Base-by-base conservation (phyloP, 2,329 filamentous ascomycete genomes). In the Alternaria triticimaculans region DNA sequence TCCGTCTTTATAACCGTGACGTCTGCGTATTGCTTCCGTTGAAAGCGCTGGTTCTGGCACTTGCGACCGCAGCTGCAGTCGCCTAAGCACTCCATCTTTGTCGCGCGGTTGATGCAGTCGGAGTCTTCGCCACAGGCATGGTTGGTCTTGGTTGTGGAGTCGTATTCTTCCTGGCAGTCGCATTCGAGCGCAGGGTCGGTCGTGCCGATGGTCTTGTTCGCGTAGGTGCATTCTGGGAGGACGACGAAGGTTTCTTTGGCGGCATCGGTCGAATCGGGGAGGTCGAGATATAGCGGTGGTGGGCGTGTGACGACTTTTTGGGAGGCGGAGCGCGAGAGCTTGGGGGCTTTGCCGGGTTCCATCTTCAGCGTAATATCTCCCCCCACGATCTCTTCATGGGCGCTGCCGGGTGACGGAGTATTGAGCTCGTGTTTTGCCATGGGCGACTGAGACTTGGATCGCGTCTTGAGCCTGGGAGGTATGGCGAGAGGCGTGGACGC, bases 1-100 rank as follows among this genome's bases (percentile, higher is more conserved):
- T 97, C 94, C 0, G 96, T 98, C 80, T 96, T 95, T 85, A 99
- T 96, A 74, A 99, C 95, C 2, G 94, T 92, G 63, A 99, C 96
- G 71, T 92, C 83, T 75, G 95, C 94, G 77, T 96, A 98, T 74
- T 96, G 88, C 80, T 91, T 94, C 72, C 89, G 91, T 80, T 96
- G 93, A 75, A 99, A 98, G 64, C 96, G 91, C 80, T 97, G 94
- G 77, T 99, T 99, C 79, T 97, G 92, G 80, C 96, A 99, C 53
- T 88, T 89, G 41, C 88, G 84, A 58, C 94, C 94, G 80, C 96
- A 99, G 76, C 93, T 92, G 81, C 94, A 96, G 71, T 94, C 91
- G 65, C 89, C 89, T 37, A 92, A 87, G 79, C 96, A 99, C 83
- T 99, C 96, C 88, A 98, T 97, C 81, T 97, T 98, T 62, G 95